Conservation (phyloP, 1,139 yeast species). For the Yamadazyma atmosphaerica region DNA sequence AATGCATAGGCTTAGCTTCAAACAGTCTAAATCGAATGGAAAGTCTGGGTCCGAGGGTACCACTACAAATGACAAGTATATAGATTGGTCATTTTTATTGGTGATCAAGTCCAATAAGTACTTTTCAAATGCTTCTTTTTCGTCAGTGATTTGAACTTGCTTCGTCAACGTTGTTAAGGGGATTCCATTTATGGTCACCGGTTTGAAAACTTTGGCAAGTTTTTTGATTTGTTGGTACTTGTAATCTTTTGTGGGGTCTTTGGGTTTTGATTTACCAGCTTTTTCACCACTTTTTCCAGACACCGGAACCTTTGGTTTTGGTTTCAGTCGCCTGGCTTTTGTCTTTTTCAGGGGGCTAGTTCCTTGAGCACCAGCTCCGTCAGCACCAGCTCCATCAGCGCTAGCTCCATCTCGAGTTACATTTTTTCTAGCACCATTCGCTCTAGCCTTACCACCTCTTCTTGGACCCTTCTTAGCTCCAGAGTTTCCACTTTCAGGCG, state of each 20-base stretch:
- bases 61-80: conserved; percentile 37
- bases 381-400: no score
- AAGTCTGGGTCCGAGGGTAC: conserved; percentile 74
- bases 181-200: conserved; percentile 36
- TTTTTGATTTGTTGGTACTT: conserved; percentile 27
- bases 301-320: no score
- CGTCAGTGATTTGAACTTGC: conserved; percentile 13
- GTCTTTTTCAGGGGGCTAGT: no score
- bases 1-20: conserved; percentile 53
- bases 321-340: neutral
- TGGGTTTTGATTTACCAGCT: conserved; percentile 4
- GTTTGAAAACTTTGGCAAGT: conserved; percentile 26
- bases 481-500: no score
- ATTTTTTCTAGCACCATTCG: neutral
- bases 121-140: conserved; percentile 14
- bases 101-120: conserved; percentile 19
- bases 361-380: neutral
- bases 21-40: conserved; percentile 58
- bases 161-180: conserved; percentile 19
- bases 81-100: conserved; percentile 18
- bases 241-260: conserved; percentile 18
- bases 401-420: neutral
- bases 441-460: no score
- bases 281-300: neutral
- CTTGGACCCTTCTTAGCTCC: no score